A percentile compares a stretch with the other conserved stretches of the same genome.
Evolutionary conservation across 2,329 filamentous ascomycete genomes (phyloP).

Genomic region (Penicillium psychrosexuale): DNA sequence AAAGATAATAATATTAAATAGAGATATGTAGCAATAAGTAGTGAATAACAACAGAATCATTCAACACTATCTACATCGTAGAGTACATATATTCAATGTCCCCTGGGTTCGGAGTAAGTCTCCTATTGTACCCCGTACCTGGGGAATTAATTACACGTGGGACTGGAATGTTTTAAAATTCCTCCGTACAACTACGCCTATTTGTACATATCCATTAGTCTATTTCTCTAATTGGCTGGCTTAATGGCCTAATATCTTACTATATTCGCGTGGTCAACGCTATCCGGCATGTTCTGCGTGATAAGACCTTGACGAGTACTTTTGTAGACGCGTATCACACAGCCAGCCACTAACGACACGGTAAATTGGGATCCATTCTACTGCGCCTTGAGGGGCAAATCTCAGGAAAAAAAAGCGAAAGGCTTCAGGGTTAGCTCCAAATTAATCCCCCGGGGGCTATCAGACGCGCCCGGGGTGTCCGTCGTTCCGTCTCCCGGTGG

Average conservation of each 20-base stretch:
- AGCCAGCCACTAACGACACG: background rate
- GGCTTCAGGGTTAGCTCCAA: constrained; percentile 6
- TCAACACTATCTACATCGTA: no score
- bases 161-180: background rate
- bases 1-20: background rate
- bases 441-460: background rate
- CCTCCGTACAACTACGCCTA: no score
- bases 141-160: background rate
- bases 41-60: background rate
- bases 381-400: constrained; percentile 2
- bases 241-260: background rate
- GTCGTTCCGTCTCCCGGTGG: constrained; percentile 7
- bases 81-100: background rate
- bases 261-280: background rate
- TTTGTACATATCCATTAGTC: no score
- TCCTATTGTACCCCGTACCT: background rate
- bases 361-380: background rate
- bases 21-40: background rate
- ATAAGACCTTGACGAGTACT: background rate
- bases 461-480: constrained; percentile 2
- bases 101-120: background rate
- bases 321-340: background rate
- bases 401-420: background rate
- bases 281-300: background rate
- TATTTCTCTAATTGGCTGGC: background rate